Base-by-base conservation (phyloP, 2,329 filamentous ascomycete species). In the Verticillium dahliae region DNA sequence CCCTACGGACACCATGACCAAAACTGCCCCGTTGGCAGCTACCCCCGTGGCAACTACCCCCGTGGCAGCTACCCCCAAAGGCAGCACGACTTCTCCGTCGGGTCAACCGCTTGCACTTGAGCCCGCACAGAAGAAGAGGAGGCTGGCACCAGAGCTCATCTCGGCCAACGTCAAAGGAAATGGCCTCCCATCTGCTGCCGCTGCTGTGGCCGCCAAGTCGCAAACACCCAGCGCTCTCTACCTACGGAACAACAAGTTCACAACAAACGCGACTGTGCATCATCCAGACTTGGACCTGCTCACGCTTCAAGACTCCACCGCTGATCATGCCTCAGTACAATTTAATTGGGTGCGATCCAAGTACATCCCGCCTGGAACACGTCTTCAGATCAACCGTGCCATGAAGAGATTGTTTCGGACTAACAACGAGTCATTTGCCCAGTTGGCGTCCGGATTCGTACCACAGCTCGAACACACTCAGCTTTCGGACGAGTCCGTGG, bases 401-500 rank as follows among this genome's bases (percentile, higher is more conserved):
- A 75, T 84, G 65, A 78, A 73, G 63, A 72, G 71, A 33, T 72
- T 79, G 34, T 68, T 85, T 6, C 71, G 67, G 3, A 59, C 50
- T 7, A 66, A 66, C 38, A 45, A 60, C 65, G 2, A 61, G 65
- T 9, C 52, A 22, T n/a, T 60, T 56, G 6, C 27, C 27, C 7
- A n/a, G 22, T 56, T 61, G 18, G 63, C 64, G 45, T 60, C 63
- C 6, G 65, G 56, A 39, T 27, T 31, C 56, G 34, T 56, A 38
- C 10, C 72, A 83, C 6, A 82, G 84, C 18, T 27, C 45, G 52
- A 60, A 2, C 9, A 55, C 10, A 34, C 58, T n/a, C 57, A 76
- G 0, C 84, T 81, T 67, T 84, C 84, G 5, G 83, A 88, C 3
- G 88, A 85, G 2, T 75, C 75, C 37, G 71, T 75, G 54, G 74